A percentile compares a stretch with the other conserved stretches of the same genome.
Evolutionary conservation across 495 filamentous ascomycete genomes (phyloP).

Genomic region (Delitschia confertaspora): DNA sequence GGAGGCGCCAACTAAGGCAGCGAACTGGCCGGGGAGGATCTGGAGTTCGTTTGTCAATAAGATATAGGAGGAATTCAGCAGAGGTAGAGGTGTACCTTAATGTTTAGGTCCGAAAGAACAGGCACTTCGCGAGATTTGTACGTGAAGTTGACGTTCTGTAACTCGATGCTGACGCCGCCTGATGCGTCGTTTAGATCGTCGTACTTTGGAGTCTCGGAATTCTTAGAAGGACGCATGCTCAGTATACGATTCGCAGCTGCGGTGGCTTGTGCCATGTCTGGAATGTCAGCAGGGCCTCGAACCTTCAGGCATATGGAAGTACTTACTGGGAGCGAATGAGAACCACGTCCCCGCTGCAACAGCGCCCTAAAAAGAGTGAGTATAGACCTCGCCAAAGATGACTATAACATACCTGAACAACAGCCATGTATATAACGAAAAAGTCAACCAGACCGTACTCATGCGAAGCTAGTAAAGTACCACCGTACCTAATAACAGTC

Average conservation of each 20-base stretch:
- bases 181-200: neutral
- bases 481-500: slow-evolving; percentile 23
- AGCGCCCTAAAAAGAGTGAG: too few relatives aligned
- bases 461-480: slow-evolving; percentile 25
- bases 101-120: slow-evolving; percentile 63
- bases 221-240: slow-evolving; percentile 11
- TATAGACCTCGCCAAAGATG: too few relatives aligned
- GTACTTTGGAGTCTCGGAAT: slow-evolving; percentile 1
- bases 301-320: neutral
- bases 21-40: slow-evolving; percentile 66
- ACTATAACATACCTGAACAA: slow-evolving; percentile 13
- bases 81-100: slow-evolving; percentile 32
- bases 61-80: neutral
- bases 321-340: slow-evolving; percentile 21
- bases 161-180: slow-evolving; percentile 45
- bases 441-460: slow-evolving; percentile 24
- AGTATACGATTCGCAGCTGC: slow-evolving; percentile 27
- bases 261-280: slow-evolving; percentile 26
- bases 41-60: too few relatives aligned
- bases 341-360: slow-evolving; percentile 29
- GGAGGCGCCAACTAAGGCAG: slow-evolving; percentile 71
- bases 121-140: slow-evolving; percentile 33
- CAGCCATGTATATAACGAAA: slow-evolving; percentile 30
- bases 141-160: slow-evolving; percentile 65
- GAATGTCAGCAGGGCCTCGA: neutral